Percentiles rank a stretch among this genome's conserved stretches.
phyloP scores from a whole-genome alignment of 2,329 filamentous ascomycete genomes.

The Fusarium temperatum region DNA sequence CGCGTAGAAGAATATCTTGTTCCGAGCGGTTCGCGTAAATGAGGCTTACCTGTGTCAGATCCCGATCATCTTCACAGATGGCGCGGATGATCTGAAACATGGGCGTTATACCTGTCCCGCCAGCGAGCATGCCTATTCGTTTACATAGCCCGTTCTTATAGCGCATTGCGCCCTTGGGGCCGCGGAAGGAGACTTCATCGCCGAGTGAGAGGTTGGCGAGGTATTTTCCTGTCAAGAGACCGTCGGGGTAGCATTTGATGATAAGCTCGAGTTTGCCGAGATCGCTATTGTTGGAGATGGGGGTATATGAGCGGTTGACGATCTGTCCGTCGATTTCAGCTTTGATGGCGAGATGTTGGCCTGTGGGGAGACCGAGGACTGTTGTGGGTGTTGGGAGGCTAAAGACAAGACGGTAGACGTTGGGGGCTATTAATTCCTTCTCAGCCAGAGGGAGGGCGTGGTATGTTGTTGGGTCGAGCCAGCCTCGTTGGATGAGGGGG shows the following conservation, averaged over 20 bases:
- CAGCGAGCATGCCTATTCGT: constrained; percentile 64
- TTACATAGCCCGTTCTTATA: constrained; percentile 55
- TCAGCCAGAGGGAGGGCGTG: constrained; percentile 55
- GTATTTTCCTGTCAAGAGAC: constrained; percentile 59
- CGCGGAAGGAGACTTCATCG: constrained; percentile 61
- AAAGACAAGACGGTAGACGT: constrained; percentile 59
- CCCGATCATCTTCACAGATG: constrained; percentile 68
- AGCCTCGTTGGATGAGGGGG: constrained; percentile 48
- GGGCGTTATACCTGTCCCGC: constrained; percentile 49
- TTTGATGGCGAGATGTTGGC: constrained; percentile 65
- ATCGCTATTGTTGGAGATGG: constrained; percentile 60
- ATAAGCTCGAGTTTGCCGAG: constrained; percentile 60
- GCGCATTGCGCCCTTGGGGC: constrained; percentile 65
- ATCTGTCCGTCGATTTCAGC: constrained; percentile 56
- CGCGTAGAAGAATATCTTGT: constrained; percentile 66
- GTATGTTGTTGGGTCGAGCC: constrained; percentile 60
- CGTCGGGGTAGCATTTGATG: constrained; percentile 61
- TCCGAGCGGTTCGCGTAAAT: constrained; percentile 69
- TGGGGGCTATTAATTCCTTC: constrained; percentile 52
- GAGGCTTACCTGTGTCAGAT: constrained; percentile 64
- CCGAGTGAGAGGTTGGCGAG: constrained; percentile 57
- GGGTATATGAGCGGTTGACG: constrained; percentile 64
- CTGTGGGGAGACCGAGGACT: constrained; percentile 63
- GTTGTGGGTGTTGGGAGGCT: constrained; percentile 54
- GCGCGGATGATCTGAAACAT: constrained; percentile 67